Evolutionary conservation across 2,329 filamentous ascomycete genomes (phyloP).

Genomic region (Fusarium sp.): DNA sequence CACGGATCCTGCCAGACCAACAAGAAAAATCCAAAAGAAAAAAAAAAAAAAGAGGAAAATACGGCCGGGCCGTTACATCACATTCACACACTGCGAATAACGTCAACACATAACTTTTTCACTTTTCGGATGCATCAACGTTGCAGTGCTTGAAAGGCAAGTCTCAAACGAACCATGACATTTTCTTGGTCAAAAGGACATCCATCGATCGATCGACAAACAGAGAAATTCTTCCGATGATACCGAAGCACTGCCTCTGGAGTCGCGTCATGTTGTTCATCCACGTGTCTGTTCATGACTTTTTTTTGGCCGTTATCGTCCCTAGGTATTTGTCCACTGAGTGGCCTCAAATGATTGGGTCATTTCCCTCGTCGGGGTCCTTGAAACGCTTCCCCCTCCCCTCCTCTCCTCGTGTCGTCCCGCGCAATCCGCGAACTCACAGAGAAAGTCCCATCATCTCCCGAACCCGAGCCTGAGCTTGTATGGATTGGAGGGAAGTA

Average conservation of each 20-base stretch:
- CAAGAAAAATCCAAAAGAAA: neutral
- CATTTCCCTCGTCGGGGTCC: neutral
- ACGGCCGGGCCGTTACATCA: neutral
- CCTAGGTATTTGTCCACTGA: neutral
- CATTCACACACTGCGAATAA: neutral
- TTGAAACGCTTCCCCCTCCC: conserved; percentile 18
- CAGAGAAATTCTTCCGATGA: neutral
- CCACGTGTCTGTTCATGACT: neutral
- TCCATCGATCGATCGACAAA: neutral
- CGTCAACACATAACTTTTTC: neutral
- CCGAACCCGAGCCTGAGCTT: neutral
- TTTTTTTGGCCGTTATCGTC: neutral
- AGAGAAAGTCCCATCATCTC: neutral
- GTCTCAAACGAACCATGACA: neutral
- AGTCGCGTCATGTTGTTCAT: neutral
- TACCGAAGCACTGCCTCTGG: neutral
- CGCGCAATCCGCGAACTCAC: neutral
- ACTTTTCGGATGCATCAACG: neutral
- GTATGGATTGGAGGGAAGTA: neutral
- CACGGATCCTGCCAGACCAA: neutral
- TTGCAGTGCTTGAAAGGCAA: neutral
- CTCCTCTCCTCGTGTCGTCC: neutral
- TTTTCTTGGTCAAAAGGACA: neutral
- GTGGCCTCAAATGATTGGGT: conserved; percentile 9
- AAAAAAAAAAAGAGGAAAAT: neutral